phyloP scores from a whole-genome alignment of 176 grass and related monocot species.

The Carex cristatella region DNA sequence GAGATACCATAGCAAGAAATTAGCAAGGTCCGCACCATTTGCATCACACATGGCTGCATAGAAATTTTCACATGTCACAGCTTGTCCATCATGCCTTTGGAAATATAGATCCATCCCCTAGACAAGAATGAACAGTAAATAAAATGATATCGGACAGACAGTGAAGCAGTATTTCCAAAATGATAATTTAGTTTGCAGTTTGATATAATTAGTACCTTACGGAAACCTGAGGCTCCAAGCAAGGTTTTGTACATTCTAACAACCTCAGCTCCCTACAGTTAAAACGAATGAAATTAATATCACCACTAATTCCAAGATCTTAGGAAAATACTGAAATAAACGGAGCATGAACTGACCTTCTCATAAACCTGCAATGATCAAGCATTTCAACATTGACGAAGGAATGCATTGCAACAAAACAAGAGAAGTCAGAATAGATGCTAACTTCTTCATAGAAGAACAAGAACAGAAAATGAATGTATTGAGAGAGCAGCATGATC shows the following conservation, averaged over 20 bases:
- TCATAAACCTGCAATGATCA: slow-evolving; percentile 77
- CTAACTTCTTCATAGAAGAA: slow-evolving; percentile 3
- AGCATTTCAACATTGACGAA: slow-evolving; percentile 23
- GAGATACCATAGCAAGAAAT: slow-evolving; percentile 82
- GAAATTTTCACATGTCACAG: slow-evolving; percentile 96
- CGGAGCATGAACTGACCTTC: slow-evolving; percentile 52
- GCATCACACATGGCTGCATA: slow-evolving; percentile 98
- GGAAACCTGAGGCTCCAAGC: slow-evolving; percentile 83
- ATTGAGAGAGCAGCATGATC: slow-evolving; percentile 16
- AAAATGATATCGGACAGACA: background rate
- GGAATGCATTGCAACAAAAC: background rate
- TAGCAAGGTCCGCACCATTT: slow-evolving; percentile 72
- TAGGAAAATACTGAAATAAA: slow-evolving; percentile 14
- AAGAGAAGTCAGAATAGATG: slow-evolving; percentile 16
- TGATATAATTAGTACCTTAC: slow-evolving; percentile 51
- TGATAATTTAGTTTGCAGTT: slow-evolving; percentile 1
- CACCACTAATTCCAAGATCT: slow-evolving; percentile 13
- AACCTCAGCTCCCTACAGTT: slow-evolving; percentile 92
- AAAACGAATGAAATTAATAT: slow-evolving; percentile 21
- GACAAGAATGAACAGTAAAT: slow-evolving; percentile 12
- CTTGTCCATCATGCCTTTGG: slow-evolving; percentile 94
- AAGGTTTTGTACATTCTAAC: slow-evolving; percentile 99
- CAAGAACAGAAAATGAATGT: slow-evolving; percentile 3
- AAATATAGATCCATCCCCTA: slow-evolving; percentile 99
- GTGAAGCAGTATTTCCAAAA: slow-evolving; percentile 12